A percentile compares a stretch with the other conserved stretches of the same genome.
Conservation (phyloP, 768 basidiomycete species). For the Mrakia blollopis region DNA sequence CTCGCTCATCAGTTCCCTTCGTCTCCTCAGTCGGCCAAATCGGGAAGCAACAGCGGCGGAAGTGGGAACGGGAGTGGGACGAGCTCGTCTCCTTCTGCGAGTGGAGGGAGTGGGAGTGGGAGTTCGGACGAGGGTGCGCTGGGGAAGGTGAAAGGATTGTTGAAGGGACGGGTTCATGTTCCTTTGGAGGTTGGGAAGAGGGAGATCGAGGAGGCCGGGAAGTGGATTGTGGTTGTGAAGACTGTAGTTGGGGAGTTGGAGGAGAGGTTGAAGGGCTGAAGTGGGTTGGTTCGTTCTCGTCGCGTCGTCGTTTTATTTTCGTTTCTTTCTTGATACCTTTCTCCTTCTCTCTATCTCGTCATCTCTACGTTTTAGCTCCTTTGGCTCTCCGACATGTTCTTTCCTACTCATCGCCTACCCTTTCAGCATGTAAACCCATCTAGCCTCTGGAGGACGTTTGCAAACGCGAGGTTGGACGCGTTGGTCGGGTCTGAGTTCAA, state of each 20-base stretch:
- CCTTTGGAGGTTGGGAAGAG: not conserved
- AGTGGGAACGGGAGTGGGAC: not conserved
- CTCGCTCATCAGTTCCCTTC: constrained; percentile 7
- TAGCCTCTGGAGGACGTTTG: no score
- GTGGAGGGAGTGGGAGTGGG: not conserved
- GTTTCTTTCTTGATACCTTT: not conserved
- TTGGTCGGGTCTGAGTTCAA: not conserved
- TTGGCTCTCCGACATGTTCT: no score
- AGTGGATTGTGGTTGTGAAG: constrained; percentile 9
- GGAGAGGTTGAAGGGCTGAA: constrained; percentile 7
- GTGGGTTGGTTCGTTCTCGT: not conserved
- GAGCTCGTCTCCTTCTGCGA: not conserved
- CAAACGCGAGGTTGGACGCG: no score
- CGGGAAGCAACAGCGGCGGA: not conserved
- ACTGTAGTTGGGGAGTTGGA: not conserved
- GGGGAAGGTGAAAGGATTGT: not conserved
- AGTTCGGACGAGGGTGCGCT: not conserved
- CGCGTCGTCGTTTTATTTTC: not conserved
- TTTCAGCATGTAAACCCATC: no score
- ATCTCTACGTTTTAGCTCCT: not conserved
- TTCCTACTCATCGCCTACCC: not conserved
- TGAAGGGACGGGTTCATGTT: constrained; percentile 8
- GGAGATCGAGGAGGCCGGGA: constrained; percentile 8
- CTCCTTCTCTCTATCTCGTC: no score
- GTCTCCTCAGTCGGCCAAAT: constrained; percentile 3